A percentile compares a stretch with the other conserved stretches of the same genome.
These are phyloP conservation scores for Trametes meyenii DNA, from an alignment of 768 basidiomycete genomes.

Conservation along the genomic window DNA sequence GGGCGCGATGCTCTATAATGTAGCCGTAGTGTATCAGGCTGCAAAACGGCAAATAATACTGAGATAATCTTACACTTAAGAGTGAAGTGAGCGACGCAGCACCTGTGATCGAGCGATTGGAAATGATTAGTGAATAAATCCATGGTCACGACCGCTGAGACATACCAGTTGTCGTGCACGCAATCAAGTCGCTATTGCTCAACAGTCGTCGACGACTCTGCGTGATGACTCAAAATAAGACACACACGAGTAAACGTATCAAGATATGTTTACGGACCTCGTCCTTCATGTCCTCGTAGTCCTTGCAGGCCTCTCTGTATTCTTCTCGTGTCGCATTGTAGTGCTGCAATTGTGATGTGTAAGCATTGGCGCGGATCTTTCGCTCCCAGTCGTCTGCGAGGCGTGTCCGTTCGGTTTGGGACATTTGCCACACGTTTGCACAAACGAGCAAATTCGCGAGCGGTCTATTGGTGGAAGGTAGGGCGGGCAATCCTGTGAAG, in stretches of 20 bases:
- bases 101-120: conserved; percentile 39
- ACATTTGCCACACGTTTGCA: conserved; percentile 56
- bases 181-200: conserved; percentile 59
- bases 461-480: conserved; percentile 41
- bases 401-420: conserved; percentile 47
- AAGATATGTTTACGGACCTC: conserved; percentile 45
- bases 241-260: background rate
- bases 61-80: conserved; percentile 46
- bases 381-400: conserved; percentile 53
- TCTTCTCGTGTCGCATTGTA: conserved; percentile 46
- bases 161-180: conserved; percentile 76
- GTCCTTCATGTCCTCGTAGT: conserved; percentile 47
- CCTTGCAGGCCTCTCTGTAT: conserved; percentile 43
- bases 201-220: conserved; percentile 63
- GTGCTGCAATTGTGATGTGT: conserved; percentile 38
- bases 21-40: background rate
- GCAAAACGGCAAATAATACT: background rate
- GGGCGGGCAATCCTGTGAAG: conserved; percentile 37
- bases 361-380: conserved; percentile 39
- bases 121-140: background rate
- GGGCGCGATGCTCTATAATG: conserved; percentile 54
- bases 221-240: background rate
- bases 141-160: background rate
- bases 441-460: conserved; percentile 43
- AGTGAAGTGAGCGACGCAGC: conserved; percentile 68